These are phyloP conservation scores for Saururus chinensis DNA, from an alignment of 164 flowering plant species.

Conservation along the genomic window DNA sequence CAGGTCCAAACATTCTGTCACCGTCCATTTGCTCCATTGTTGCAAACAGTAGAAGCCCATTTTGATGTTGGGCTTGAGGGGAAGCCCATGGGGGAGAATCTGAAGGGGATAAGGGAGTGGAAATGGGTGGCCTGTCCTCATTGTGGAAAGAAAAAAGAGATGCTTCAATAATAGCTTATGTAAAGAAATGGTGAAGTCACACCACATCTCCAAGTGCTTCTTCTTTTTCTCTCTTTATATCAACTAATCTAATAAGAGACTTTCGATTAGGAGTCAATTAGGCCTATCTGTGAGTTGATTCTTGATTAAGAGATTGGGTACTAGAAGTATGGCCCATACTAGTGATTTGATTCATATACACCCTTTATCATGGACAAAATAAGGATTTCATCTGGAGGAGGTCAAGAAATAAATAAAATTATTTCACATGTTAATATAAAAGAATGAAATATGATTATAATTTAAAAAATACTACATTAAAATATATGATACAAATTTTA, in stretches of 20 bases:
- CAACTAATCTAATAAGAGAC: background rate
- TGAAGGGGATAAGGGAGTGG: background rate
- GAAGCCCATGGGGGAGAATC: background rate
- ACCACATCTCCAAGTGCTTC: slow-evolving; percentile 2
- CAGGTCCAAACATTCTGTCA: no score
- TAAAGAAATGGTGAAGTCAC: background rate
- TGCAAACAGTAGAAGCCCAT: background rate
- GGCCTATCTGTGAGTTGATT: background rate
- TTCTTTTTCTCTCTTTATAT: background rate
- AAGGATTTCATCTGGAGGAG: no score
- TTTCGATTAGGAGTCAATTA: background rate
- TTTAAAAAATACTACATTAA: no score
- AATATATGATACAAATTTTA: no score
- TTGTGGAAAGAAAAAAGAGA: slow-evolving; percentile 4
- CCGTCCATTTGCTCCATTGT: no score
- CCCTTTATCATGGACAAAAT: no score
- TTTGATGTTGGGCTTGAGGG: background rate
- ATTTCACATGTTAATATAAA: no score
- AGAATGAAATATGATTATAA: no score
- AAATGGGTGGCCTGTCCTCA: background rate
- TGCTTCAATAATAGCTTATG: background rate
- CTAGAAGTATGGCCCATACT: background rate
- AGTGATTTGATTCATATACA: no score
- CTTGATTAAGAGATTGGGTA: background rate
- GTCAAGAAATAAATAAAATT: no score